These are phyloP conservation scores for Psilocybe cyanescens DNA, from an alignment of 768 basidiomycete species.

Conservation along the genomic window DNA sequence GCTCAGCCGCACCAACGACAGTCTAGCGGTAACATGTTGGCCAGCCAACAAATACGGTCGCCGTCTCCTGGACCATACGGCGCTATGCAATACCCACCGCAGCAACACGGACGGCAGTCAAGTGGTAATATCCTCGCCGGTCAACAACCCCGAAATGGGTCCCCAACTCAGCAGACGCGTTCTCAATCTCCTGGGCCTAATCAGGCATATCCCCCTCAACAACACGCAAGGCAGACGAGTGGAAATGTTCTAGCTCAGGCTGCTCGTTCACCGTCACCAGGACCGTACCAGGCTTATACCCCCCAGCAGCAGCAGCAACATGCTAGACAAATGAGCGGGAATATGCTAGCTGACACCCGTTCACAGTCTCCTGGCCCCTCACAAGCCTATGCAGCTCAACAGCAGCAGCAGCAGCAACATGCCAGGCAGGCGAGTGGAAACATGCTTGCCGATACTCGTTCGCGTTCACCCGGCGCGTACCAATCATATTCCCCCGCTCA, in stretches of 20 bases:
- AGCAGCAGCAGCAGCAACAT: slow-evolving; percentile 24
- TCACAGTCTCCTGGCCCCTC: slow-evolving; percentile 24
- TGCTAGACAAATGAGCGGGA: slow-evolving; percentile 11
- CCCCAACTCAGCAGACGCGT: slow-evolving; percentile 1
- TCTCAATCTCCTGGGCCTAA: slow-evolving; percentile 25
- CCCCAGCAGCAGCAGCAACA: slow-evolving; percentile 22
- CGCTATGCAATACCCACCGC: slow-evolving; percentile 33
- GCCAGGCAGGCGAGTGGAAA: slow-evolving; percentile 21
- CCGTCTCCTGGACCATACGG: slow-evolving; percentile 27
- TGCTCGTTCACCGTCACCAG: slow-evolving; percentile 21
- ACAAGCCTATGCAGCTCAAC: slow-evolving; percentile 23
- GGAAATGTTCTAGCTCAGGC: slow-evolving; percentile 22
- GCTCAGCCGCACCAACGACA: slow-evolving; percentile 23
- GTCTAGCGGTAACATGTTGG: slow-evolving; percentile 25
- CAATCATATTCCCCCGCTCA: slow-evolving; percentile 2
- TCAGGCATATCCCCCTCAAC: slow-evolving; percentile 22
- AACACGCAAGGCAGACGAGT: slow-evolving; percentile 21
- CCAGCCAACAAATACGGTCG: slow-evolving; percentile 18
- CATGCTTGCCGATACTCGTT: slow-evolving; percentile 17
- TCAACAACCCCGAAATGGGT: not conserved
- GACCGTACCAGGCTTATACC: slow-evolving; percentile 25
- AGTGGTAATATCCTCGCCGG: slow-evolving; percentile 24
- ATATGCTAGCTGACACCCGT: slow-evolving; percentile 19
- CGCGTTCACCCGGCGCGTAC: slow-evolving; percentile 3
- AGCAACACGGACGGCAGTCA: slow-evolving; percentile 26